Base-by-base conservation (phyloP, 2,329 filamentous ascomycete genomes). In the Paramyrothecium sp. region DNA sequence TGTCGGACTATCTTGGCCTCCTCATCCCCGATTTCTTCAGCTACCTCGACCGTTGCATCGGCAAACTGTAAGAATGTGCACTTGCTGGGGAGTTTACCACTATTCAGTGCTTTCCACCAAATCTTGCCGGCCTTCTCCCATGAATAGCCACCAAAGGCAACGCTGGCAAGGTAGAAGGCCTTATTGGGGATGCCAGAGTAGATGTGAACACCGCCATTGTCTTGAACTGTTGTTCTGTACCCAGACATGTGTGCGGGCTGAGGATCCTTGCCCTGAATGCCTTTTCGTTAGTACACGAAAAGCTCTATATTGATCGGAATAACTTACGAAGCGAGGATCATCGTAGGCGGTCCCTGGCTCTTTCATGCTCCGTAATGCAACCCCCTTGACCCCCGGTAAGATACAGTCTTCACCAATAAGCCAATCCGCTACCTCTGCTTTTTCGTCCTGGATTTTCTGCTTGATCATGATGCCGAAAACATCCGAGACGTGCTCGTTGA, bases 151-250 rank as follows among this genome's bases (percentile, higher is more conserved):
- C 81, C 81, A 60, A 85, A 76, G 2, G 70, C 73, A 4, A 72
- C 67, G 2, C 80, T 69, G 12, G 70, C 75, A 11, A 82, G 75
- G 62, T 82, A 82, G 61, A 86, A 86, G 2, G 82, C 82, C 59
- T 77, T 75, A 70, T 85, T 86, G 2, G 82, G 82, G 49, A 86
- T 85, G 7, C 82, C 82, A 7, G 81, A 84, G 68, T 77, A 82
- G 52, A 81, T 69, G 66, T 85, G 82, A 3, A 84, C 81, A 33
- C 82, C 83, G 8, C 80, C 79, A 49, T 81, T 78, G 65, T 84
- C 81, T 8, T 78, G 73, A 3, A 57, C 67, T 3, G 69, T 78
- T 1, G 62, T 61, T 50, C 69, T 67, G 65, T 75, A 82, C 34
- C 75, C 63, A 22, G 69, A 71, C 74, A 83, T 80, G 67, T 81